Conservation (phyloP, 352 stramenopile genomes). For the Phytophthora capsici region DNA sequence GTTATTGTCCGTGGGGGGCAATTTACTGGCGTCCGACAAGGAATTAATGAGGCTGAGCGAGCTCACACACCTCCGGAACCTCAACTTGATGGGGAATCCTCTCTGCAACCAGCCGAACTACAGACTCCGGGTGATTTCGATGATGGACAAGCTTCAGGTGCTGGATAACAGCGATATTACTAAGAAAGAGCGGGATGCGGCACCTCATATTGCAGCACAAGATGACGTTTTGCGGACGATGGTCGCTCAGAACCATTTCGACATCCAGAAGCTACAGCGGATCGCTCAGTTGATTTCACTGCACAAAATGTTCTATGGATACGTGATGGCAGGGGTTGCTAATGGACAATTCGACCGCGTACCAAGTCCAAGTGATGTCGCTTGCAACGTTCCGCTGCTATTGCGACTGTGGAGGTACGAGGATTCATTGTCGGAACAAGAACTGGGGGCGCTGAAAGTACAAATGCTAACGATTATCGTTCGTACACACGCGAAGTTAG, state of each 20-base stretch:
- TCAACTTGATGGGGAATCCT: constrained; percentile 81
- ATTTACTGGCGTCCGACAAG: constrained; percentile 51
- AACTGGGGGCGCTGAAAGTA: constrained; percentile 49
- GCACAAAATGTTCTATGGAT: constrained; percentile 64
- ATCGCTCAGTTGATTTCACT: constrained; percentile 55
- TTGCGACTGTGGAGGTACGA: constrained; percentile 59
- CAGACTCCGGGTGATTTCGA: constrained; percentile 58
- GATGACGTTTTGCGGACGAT: constrained; percentile 57
- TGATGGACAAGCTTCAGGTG: constrained; percentile 51
- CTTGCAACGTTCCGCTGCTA: constrained; percentile 49
- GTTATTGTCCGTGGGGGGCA: constrained; percentile 71
- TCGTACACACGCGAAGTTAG: constrained; percentile 60
- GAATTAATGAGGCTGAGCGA: constrained; percentile 47
- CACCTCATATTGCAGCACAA: constrained; percentile 55
- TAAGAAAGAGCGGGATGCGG: constrained; percentile 60
- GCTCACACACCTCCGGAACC: constrained; percentile 56
- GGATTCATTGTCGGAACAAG: constrained; percentile 34
- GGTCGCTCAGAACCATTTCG: constrained; percentile 70
- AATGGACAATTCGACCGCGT: constrained; percentile 61
- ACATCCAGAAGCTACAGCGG: constrained; percentile 74
- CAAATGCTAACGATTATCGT: constrained; percentile 76
- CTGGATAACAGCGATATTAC: constrained; percentile 71
- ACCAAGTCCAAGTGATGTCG: constrained; percentile 48
- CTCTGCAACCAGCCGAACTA: constrained; percentile 81
- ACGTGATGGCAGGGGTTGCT: constrained; percentile 47